These are phyloP conservation scores for Naganishia antarctica DNA, from an alignment of 768 basidiomycete species.

Conservation along the genomic window DNA sequence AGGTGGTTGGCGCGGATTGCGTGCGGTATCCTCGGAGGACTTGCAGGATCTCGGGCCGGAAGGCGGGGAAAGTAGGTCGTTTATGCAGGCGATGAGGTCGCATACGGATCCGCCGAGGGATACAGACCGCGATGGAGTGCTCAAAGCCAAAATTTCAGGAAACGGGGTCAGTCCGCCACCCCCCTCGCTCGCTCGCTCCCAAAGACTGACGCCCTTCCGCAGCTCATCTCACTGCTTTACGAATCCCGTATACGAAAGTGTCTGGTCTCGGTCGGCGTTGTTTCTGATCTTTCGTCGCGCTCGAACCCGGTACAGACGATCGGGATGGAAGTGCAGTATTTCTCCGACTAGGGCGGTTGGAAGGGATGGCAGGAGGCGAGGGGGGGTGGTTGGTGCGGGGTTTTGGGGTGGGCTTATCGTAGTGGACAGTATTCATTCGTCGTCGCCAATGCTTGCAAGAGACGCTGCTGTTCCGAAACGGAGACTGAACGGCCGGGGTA, in stretches of 20 bases:
- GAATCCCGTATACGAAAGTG: slow-evolving; percentile 85
- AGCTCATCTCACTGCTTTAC: slow-evolving; percentile 90
- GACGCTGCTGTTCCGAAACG: too few relatives aligned
- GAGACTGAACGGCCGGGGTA: too few relatives aligned
- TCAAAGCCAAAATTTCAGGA: slow-evolving; percentile 84
- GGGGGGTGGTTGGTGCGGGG: too few relatives aligned
- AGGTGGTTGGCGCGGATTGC: slow-evolving; percentile 28
- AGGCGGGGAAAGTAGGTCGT: slow-evolving; percentile 46
- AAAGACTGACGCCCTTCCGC: not conserved
- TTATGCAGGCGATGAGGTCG: slow-evolving; percentile 15
- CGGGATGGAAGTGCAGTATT: slow-evolving; percentile 90
- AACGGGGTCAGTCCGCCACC: slow-evolving; percentile 62
- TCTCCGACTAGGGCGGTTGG: slow-evolving; percentile 50
- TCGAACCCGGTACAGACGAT: slow-evolving; percentile 82
- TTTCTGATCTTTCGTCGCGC: slow-evolving; percentile 81
- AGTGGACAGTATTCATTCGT: too few relatives aligned
- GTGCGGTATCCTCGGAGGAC: too few relatives aligned
- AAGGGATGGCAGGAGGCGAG: too few relatives aligned
- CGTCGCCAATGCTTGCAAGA: too few relatives aligned
- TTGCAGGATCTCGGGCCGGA: not conserved
- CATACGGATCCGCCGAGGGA: slow-evolving; percentile 48
- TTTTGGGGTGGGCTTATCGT: too few relatives aligned
- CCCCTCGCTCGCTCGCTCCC: slow-evolving; percentile 10
- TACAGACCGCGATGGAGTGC: slow-evolving; percentile 58
- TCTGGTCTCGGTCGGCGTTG: slow-evolving; percentile 80